Base-by-base conservation (phyloP, 129 eudicot genomes). In the Artemisia tridentata region DNA sequence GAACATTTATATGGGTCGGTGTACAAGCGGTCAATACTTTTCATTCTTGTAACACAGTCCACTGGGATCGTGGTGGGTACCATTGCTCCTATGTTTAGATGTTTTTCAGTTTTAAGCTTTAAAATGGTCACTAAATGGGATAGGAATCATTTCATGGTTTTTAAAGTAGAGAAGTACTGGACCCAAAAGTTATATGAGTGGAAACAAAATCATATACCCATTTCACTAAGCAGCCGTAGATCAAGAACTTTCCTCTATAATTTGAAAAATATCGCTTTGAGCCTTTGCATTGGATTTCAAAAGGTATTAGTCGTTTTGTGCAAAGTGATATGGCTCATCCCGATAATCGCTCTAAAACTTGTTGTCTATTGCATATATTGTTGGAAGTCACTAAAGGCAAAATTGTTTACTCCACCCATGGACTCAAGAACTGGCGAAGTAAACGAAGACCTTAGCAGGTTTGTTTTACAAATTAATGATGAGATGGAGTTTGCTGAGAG, bases 81-180 rank as follows among this genome's bases (percentile, higher is more conserved):
- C 19, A 41, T 79, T 11, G 69, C 72, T 3, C 71, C 71, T 3
- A 6, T 66, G 21, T 5, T 18, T 45, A 47, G 71, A 46, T 47
- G 13, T 66, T 18, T 19, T 66, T 16, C 43, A 2, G 57, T 23
- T 25, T 18, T 62, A 7, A 73, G 59, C 7, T 41, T 67, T 16
- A 13, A 51, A 56, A 4, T 2, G 4, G 45, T 20, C 5, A 49
- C 43, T 47, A 5, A 19, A 53, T 15, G 75, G 64, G 56, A 11
- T n/a, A 51, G 43, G 14, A 57, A 67, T 12, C 63, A 15, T 18
- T 23, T 43, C 1, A 11, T 2, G 2, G 63, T 19, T 0, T 76
- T 48, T 45, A 25, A 60, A 31, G 41, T 48, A 46, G 80, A 68
- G 27, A 61, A 20, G 0, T 76, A 59, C 34, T 76, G 80, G 75